phyloP scores from a whole-genome alignment of 2,329 filamentous ascomycete species.

The Ascochyta rabiei region DNA sequence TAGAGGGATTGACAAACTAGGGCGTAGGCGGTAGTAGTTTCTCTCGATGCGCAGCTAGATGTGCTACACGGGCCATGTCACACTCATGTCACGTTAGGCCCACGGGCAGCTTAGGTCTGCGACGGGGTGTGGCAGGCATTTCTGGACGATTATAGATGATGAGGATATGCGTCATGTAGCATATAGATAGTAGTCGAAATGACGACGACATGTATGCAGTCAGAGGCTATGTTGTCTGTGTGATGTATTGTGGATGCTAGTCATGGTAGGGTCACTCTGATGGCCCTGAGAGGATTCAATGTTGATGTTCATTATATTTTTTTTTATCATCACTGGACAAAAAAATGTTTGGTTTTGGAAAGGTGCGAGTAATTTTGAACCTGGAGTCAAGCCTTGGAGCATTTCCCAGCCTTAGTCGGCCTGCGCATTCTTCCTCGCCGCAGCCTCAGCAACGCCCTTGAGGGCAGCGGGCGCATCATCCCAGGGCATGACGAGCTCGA shows the following conservation, averaged over 20 bases:
- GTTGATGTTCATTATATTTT: background rate
- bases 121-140: conserved; percentile 27
- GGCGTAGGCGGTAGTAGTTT: background rate
- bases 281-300: too few relatives aligned
- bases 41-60: conserved; percentile 14
- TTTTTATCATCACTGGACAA: background rate
- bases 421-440: conserved; percentile 67
- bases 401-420: conserved; percentile 10
- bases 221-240: background rate
- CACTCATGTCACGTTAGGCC: conserved; percentile 18
- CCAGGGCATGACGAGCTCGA: conserved; percentile 81
- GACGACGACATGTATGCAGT: background rate
- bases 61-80: conserved; percentile 10
- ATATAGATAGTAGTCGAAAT: conserved; percentile 35
- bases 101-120: conserved; percentile 23
- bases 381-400: too few relatives aligned
- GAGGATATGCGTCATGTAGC: conserved; percentile 36
- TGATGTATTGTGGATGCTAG: too few relatives aligned
- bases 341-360: background rate
- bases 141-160: conserved; percentile 31
- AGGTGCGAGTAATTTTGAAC: background rate
- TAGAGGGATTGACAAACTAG: background rate
- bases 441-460: conserved; percentile 72
- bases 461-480: conserved; percentile 76
- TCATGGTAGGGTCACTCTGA: too few relatives aligned